Evolutionary conservation across 352 stramenopile genomes (phyloP).

Genomic region (Phytophthora colocasiae): DNA sequence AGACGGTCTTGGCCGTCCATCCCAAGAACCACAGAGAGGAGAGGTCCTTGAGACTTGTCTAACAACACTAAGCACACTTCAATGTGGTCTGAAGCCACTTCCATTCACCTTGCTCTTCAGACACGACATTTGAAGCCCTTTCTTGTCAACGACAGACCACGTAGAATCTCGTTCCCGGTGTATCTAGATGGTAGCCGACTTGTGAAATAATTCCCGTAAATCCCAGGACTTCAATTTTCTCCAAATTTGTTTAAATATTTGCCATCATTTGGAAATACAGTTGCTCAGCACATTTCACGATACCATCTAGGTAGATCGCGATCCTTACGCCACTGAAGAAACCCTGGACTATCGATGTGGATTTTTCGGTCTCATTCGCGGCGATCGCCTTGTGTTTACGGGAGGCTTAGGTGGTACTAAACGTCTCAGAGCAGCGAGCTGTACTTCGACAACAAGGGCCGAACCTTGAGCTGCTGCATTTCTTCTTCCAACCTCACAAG

Average conservation of each 20-base stretch:
- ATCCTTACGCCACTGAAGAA: conserved; percentile 3
- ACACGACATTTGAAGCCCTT: conserved; percentile 13
- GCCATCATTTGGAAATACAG: background rate
- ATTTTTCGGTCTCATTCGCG: conserved; percentile 18
- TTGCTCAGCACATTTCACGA: background rate
- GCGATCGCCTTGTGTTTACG: background rate
- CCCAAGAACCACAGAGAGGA: background rate
- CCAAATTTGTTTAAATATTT: too few species aligned
- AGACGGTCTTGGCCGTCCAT: conserved; percentile 1
- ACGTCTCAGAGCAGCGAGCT: background rate
- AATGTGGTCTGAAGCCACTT: conserved; percentile 29
- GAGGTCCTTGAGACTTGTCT: conserved; percentile 3
- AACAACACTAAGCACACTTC: conserved; percentile 20
- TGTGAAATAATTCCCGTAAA: background rate
- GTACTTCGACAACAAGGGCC: conserved; percentile 1
- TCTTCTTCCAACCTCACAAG: background rate
- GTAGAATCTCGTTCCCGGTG: conserved; percentile 5
- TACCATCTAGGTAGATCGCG: background rate
- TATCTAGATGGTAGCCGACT: conserved; percentile 1
- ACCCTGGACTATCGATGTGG: conserved; percentile 20
- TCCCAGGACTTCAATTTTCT: background rate
- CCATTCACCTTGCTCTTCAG: conserved; percentile 1
- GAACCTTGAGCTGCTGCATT: too few species aligned
- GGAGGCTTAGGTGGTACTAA: background rate
- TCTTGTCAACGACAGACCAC: conserved; percentile 17